Evolutionary conservation across 306 rosid genomes (phyloP).

Genomic region (Malus orientalis): DNA sequence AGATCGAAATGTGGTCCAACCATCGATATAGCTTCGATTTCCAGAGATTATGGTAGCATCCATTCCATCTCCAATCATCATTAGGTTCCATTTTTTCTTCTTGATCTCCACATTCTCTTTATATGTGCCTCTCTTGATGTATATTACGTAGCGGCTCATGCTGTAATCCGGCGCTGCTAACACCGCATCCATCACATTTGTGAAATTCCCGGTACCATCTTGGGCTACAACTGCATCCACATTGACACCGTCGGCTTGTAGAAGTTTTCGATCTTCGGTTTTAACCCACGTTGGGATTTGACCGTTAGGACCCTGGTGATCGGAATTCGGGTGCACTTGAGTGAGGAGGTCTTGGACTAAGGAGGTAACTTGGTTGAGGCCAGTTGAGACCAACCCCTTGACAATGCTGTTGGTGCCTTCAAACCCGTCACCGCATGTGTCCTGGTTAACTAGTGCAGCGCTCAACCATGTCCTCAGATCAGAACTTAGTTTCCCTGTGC

Average conservation of each 20-base stretch:
- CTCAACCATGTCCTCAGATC: constrained; percentile 91
- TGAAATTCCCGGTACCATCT: constrained; percentile 69
- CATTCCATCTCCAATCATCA: constrained; percentile 83
- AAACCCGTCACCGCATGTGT: constrained; percentile 76
- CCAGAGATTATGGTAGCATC: constrained; percentile 63
- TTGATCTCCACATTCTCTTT: constrained; percentile 70
- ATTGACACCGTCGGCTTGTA: constrained; percentile 26
- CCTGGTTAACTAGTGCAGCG: constrained; percentile 56
- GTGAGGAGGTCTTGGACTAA: constrained; percentile 38
- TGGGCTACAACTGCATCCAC: constrained; percentile 55
- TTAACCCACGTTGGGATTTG: constrained; percentile 56
- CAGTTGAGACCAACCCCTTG: constrained; percentile 28
- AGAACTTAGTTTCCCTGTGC: constrained; percentile 61
- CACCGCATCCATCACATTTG: constrained; percentile 56
- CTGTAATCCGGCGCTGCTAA: constrained; percentile 69
- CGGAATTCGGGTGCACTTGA: constrained; percentile 30
- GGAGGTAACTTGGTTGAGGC: constrained; percentile 41
- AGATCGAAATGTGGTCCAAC: constrained; percentile 81
- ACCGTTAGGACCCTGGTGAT: not conserved
- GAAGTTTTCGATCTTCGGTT: constrained; percentile 35
- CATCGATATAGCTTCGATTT: constrained; percentile 42
- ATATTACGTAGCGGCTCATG: constrained; percentile 55
- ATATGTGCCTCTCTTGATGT: constrained; percentile 63
- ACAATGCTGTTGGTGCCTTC: constrained; percentile 62
- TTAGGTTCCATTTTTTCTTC: constrained; percentile 86